Conservation (phyloP, 23 red algal species). For the Gracilaria gracilis region DNA sequence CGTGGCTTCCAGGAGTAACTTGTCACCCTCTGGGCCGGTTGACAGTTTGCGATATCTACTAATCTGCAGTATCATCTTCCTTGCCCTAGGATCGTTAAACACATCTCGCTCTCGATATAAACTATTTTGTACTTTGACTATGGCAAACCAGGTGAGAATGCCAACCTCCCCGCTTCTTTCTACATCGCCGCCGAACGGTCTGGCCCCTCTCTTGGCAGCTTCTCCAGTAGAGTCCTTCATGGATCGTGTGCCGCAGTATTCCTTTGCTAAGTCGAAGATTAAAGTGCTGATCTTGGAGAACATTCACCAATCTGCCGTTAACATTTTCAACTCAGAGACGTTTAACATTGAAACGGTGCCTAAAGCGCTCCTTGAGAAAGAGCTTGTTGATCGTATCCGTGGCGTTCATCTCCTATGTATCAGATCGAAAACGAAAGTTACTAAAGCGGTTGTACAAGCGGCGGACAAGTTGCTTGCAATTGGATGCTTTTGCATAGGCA, state of each 20-base stretch:
- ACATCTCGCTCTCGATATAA: background rate
- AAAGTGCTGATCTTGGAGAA: slow-evolving; percentile 84
- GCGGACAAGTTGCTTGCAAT: slow-evolving; percentile 77
- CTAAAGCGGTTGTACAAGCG: slow-evolving; percentile 58
- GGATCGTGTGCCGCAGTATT: slow-evolving; percentile 45
- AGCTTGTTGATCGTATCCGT: slow-evolving; percentile 76
- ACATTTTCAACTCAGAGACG: slow-evolving; percentile 72
- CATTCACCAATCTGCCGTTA: slow-evolving; percentile 72
- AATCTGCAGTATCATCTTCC: background rate
- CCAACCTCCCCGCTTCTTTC: background rate
- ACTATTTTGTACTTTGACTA: background rate
- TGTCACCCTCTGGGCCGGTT: background rate
- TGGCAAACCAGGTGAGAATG: background rate
- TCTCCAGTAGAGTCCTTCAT: slow-evolving; percentile 46
- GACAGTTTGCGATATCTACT: background rate
- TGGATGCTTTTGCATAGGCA: slow-evolving; percentile 95
- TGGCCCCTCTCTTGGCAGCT: slow-evolving; percentile 23
- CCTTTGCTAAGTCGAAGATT: slow-evolving; percentile 80
- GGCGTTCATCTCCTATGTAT: slow-evolving; percentile 81
- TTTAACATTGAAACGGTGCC: slow-evolving; percentile 71
- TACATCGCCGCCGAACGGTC: background rate
- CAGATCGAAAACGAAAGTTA: slow-evolving; percentile 84
- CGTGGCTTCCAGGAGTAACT: background rate
- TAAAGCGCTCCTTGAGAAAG: slow-evolving; percentile 68
- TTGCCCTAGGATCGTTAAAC: background rate